Evolutionary conservation across 1,139 yeast genomes (phyloP), one percentile per base, ranked within the genome.

Genomic region (Debaryomycetaceae sp.): DNA sequence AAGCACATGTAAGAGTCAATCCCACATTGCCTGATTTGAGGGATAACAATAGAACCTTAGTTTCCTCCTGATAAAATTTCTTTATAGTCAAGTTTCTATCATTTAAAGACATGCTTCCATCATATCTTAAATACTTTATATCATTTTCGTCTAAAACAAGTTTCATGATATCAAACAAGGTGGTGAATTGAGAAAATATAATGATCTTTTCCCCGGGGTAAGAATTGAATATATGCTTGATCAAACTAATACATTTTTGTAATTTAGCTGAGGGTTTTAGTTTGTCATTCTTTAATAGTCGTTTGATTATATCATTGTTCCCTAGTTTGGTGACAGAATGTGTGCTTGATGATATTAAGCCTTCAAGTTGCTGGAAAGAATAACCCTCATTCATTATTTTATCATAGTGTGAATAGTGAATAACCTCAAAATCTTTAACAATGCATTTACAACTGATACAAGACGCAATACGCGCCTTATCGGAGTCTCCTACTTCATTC

Each of bases 21-120:
- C 98, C 98, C 11, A 89, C 92, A 58, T 87, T 89, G 51, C 98
- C 98, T 1, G 97, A 96, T 55, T 83, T 83, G 55, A 91, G 73
- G 0, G 96, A 87, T 18, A 88, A 73, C 37, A 91, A 67, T 56
- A 91, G 61, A 8, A 91, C 75, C 36, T 70, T 70, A 26, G 70
- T 63, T 2, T 63, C 59, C 1, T 73, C 64, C 43, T 78, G 78
- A 58, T 83, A 84, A 55, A 91, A 89, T 36, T 68, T 63, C 41
- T 73, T 73, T 33, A 91, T 79, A 1, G 80, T 74, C 5, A 69
- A 68, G 52, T 86, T 80, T 51, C 94, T 83, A 15, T 70, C 70
- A 29, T 73, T 78, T 2, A 87, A 72, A 42, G 70, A 69, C 96
- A 91, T 85, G 4, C 83, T 69, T 8, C 98, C 98, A 53, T 87